These are phyloP conservation scores for Mariannaea sp. DNA, from an alignment of 2,329 filamentous ascomycete genomes.

Conservation along the genomic window DNA sequence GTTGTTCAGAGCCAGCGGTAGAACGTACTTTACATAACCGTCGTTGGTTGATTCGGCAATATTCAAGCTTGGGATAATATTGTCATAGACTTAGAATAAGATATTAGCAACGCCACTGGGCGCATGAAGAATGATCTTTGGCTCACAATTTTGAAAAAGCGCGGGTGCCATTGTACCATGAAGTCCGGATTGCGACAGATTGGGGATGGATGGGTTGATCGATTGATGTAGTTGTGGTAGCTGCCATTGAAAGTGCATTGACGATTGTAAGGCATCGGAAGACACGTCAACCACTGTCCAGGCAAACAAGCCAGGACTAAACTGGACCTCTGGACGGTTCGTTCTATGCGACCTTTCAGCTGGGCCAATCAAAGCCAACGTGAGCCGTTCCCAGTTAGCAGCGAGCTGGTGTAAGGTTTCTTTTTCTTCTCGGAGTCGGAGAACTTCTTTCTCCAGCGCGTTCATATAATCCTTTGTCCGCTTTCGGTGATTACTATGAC, in stretches of 20 bases:
- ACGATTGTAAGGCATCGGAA: neutral
- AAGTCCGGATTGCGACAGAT: neutral
- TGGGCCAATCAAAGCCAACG: neutral
- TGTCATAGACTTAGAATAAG: neutral
- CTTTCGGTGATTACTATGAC: conserved; percentile 2
- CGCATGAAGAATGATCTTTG: neutral
- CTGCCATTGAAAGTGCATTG: neutral
- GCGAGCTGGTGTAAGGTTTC: conserved; percentile 2
- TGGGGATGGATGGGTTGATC: neutral
- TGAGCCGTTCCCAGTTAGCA: conserved; percentile 1
- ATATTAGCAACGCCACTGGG: neutral
- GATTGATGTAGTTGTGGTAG: neutral
- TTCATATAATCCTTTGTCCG: conserved; percentile 8
- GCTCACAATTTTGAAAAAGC: conserved; percentile 1
- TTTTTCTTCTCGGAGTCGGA: neutral
- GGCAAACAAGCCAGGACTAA: neutral
- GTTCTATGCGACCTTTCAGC: neutral
- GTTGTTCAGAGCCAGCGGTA: neutral
- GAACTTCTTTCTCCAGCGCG: conserved; percentile 5
- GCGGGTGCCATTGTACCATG: neutral
- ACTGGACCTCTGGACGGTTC: neutral
- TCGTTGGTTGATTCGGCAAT: conserved; percentile 4
- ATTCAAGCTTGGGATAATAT: conserved; percentile 2
- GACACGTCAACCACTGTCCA: neutral
- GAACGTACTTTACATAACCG: neutral